A percentile compares a stretch with the other conserved stretches of the same genome.
phyloP scores from a whole-genome alignment of 2,329 filamentous ascomycete species.

The Penicillium sp. region DNA sequence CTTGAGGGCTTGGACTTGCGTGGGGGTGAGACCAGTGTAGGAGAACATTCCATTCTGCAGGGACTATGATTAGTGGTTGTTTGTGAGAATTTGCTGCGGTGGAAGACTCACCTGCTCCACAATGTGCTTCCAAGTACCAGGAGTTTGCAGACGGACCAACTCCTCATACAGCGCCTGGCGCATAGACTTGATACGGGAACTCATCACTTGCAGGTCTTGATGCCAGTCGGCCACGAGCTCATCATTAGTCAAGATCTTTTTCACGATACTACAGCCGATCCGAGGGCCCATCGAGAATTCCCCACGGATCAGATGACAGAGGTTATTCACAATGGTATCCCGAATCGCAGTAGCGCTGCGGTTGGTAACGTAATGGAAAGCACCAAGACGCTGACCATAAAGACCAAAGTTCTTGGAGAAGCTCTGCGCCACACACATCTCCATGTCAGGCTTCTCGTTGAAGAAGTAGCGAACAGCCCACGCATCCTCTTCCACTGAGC shows the following conservation, averaged over 20 bases:
- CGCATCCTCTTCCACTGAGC: slow-evolving; percentile 75
- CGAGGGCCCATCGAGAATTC: slow-evolving; percentile 57
- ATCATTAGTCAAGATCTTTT: slow-evolving; percentile 70
- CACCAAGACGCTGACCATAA: slow-evolving; percentile 90
- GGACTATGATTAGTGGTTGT: not conserved
- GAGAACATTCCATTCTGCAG: slow-evolving; percentile 75
- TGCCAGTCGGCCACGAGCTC: slow-evolving; percentile 82
- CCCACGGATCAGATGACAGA: slow-evolving; percentile 38
- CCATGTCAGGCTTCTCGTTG: slow-evolving; percentile 67
- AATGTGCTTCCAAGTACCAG: slow-evolving; percentile 95
- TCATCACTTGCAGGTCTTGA: slow-evolving; percentile 83
- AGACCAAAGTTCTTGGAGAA: slow-evolving; percentile 67
- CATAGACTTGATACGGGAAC: slow-evolving; percentile 88
- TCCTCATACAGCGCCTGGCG: slow-evolving; percentile 69
- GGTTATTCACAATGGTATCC: slow-evolving; percentile 34
- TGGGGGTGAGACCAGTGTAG: slow-evolving; percentile 53
- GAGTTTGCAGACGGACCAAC: slow-evolving; percentile 76
- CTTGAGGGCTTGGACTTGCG: slow-evolving; percentile 41
- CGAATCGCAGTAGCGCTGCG: slow-evolving; percentile 26
- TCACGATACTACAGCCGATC: slow-evolving; percentile 80
- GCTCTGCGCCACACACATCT: slow-evolving; percentile 53
- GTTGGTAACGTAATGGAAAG: slow-evolving; percentile 62
- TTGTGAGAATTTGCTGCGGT: not conserved
- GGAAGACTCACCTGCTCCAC: slow-evolving; percentile 69
- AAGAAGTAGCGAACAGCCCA: slow-evolving; percentile 88